A percentile compares a stretch with the other conserved stretches of the same genome.
Conservation (phyloP, 2,329 filamentous ascomycete genomes). For the Ceratocystiopsis brevicomis region DNA sequence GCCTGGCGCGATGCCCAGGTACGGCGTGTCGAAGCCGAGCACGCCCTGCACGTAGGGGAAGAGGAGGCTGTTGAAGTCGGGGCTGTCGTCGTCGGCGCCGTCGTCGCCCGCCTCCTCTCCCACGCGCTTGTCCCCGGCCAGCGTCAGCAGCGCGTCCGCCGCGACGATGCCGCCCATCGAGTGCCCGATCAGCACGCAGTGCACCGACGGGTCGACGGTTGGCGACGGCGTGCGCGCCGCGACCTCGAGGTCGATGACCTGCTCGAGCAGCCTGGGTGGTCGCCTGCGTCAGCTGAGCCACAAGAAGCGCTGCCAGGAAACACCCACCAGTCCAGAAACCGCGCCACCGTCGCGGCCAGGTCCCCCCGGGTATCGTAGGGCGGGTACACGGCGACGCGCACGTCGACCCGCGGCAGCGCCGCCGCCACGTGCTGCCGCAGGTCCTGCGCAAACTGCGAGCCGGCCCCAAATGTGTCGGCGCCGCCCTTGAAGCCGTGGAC, state of each 20-base stretch:
- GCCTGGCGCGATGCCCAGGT: conserved; percentile 60
- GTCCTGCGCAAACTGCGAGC: conserved; percentile 50
- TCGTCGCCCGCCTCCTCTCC: conserved; percentile 12
- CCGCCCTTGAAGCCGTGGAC: conserved; percentile 83
- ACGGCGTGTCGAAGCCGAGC: conserved; percentile 88
- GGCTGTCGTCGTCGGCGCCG: conserved; percentile 12
- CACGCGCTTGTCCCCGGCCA: conserved; percentile 39
- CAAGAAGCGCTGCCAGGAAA: neutral
- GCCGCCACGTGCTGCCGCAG: conserved; percentile 44
- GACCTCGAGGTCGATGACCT: conserved; percentile 88
- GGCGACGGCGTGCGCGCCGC: conserved; percentile 61
- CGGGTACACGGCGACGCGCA: conserved; percentile 55
- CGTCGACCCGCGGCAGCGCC: conserved; percentile 48
- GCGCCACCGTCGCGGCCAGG: conserved; percentile 47
- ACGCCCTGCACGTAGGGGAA: conserved; percentile 86
- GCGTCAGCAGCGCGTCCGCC: conserved; percentile 64
- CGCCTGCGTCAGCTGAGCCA: neutral
- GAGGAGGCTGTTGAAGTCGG: conserved; percentile 47
- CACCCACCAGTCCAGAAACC: conserved; percentile 55
- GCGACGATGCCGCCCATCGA: conserved; percentile 91
- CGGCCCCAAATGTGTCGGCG: conserved; percentile 55
- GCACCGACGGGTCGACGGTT: conserved; percentile 70
- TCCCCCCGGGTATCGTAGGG: conserved; percentile 69
- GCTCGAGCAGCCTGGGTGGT: conserved; percentile 65
- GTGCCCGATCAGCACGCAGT: conserved; percentile 66